Evolutionary conservation across 306 rosid species (phyloP), one percentile per base, ranked within the genome.

Genomic region (Cicer cuneatum): DNA sequence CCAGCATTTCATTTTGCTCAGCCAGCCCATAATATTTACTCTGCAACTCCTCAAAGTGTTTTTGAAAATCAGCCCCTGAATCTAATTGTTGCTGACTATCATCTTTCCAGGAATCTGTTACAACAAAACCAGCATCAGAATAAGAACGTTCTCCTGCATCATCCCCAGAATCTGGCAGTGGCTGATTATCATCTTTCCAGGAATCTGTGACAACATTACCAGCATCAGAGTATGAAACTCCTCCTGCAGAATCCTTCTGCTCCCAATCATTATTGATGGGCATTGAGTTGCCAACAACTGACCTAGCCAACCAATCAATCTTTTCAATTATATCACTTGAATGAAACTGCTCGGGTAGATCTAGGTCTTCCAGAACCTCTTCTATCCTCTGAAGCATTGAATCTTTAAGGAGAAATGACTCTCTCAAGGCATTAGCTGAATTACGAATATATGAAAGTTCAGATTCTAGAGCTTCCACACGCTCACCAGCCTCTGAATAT

Each of bases 1-100:
- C 96, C 66, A 94, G 89, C 98, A 92, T 94, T 87, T 90, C 99
- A 85, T 94, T 94, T 82, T 94, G 99, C 81, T 94, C 99, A 78
- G 97, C 98, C 86, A 95, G 71, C 71, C 84, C 89, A 68, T 88
- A 95, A 74, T 82, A 92, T 79, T 83, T 92, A 68, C 83, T 83
- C 81, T 92, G 96, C 69, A 95, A 87, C 80, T 92, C 99, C 79
- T 90, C 97, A 78, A 82, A 84, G 56, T 78, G 81, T 78, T 82
- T 87, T 76, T 89, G 88, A 69, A 86, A 71, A 79, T 92, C 96
- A 56, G 88, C 71, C 78, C 74, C 87, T 2, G 82, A 66, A 81
- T 81, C 84, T 78, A 86, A 76, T 72, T 78, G 90, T 60, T 80
- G 82, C 76, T 76, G 90, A 80, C 78, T 76, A 80, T 85, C 96